phyloP scores from a whole-genome alignment of 805 yeast species.

The Huiozyma naganishii region DNA sequence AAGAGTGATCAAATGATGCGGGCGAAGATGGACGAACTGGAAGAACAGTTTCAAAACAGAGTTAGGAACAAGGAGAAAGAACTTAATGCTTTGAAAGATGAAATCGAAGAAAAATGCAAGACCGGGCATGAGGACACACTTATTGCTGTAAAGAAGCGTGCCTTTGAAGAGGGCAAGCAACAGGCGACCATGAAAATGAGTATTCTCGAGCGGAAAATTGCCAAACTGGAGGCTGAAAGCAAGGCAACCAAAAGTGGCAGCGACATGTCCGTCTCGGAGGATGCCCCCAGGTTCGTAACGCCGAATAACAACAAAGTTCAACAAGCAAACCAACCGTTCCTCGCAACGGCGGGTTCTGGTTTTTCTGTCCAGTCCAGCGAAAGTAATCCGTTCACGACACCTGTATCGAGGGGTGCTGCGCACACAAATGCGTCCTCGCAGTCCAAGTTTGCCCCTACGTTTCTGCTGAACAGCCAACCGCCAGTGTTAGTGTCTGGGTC shows the following conservation, averaged over 20 bases:
- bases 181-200: conserved; percentile 17
- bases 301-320: no score
- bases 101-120: conserved; percentile 8
- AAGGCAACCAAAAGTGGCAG: background rate
- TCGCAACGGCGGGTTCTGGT: no score
- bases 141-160: conserved; percentile 5
- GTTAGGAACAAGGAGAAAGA: conserved; percentile 5
- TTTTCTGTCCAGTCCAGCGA: no score
- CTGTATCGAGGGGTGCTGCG: no score
- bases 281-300: no score
- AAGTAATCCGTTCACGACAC: no score
- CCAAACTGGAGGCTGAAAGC: conserved; percentile 14
- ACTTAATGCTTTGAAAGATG: conserved; percentile 5
- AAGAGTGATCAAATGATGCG: conserved; percentile 44
- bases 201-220: conserved; percentile 19
- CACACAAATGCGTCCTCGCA: no score
- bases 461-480: no score
- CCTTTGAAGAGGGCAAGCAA: conserved; percentile 18
- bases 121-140: conserved; percentile 6
- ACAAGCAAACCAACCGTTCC: no score
- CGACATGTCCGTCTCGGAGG: background rate
- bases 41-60: conserved; percentile 7
- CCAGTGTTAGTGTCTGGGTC: no score
- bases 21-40: conserved; percentile 20
- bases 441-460: no score